These are phyloP conservation scores for Salix purpurea DNA, from an alignment of 345 rosid species.

Conservation along the genomic window DNA sequence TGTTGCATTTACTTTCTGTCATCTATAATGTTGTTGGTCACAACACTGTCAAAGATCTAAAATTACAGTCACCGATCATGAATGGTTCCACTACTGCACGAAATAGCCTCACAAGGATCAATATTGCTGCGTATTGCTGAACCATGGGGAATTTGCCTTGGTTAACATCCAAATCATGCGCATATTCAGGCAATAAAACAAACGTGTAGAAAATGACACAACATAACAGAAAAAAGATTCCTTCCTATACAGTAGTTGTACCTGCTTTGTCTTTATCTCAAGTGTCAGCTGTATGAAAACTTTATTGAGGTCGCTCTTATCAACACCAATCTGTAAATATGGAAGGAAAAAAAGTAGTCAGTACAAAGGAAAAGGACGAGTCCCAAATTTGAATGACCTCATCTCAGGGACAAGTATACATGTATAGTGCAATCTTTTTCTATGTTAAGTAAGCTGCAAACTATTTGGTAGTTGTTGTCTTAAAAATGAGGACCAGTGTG, in stretches of 20 bases:
- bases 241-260: constrained; percentile 12
- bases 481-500: neutral
- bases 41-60: neutral
- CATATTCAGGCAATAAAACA: neutral
- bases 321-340: constrained; percentile 71
- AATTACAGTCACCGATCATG: neutral
- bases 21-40: neutral
- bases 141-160: neutral
- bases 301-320: constrained; percentile 61
- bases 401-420: neutral
- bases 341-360: neutral
- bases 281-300: constrained; percentile 79
- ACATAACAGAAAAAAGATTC: neutral
- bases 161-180: neutral
- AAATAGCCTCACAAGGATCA: neutral
- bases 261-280: constrained; percentile 87
- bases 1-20: neutral
- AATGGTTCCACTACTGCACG: neutral
- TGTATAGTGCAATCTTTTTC: neutral
- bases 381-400: neutral
- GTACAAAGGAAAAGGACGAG: neutral
- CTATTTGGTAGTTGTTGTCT: neutral
- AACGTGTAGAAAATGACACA: neutral
- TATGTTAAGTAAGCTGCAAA: neutral
- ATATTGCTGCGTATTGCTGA: neutral